Evolutionary conservation across 73 alveolate species (phyloP).

Genomic region (Paramecium sexaurelia): DNA sequence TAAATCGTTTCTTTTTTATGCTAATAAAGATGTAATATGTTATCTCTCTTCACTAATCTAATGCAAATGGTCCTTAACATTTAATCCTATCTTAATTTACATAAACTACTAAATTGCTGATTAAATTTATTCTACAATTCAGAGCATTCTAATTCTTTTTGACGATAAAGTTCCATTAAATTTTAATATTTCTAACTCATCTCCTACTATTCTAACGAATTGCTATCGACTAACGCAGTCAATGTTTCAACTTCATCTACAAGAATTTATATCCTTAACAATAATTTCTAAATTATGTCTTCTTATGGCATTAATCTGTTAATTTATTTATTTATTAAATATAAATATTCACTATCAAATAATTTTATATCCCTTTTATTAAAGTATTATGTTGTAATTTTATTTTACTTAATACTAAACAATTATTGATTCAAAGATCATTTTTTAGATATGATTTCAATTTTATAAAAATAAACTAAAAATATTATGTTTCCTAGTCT

Average conservation of each 20-base stretch:
- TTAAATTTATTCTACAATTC: not conserved
- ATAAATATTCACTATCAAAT: not conserved
- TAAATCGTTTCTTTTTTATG: not conserved
- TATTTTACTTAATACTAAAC: too few species aligned
- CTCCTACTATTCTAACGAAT: constrained; percentile 9
- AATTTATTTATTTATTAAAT: not conserved
- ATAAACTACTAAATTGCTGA: not conserved
- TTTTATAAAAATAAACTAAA: too few species aligned
- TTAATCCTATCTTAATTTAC: not conserved
- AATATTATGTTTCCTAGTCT: too few species aligned
- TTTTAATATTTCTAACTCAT: not conserved
- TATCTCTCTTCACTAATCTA: not conserved
- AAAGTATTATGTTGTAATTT: too few species aligned
- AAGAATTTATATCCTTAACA: not conserved
- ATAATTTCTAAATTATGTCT: constrained; percentile 11
- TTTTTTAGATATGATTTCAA: too few species aligned
- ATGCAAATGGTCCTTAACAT: not conserved
- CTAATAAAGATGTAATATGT: not conserved
- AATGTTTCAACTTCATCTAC: constrained; percentile 32
- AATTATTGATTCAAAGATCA: too few species aligned
- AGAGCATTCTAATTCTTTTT: not conserved
- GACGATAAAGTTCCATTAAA: not conserved
- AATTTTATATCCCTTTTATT: not conserved
- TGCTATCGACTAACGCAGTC: constrained; percentile 46
- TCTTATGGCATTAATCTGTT: constrained; percentile 39